Percentiles rank a stretch among this genome's conserved stretches.
phyloP scores from a whole-genome alignment of 73 alveolate genomes.

The Symbiodinium pilosum region DNA sequence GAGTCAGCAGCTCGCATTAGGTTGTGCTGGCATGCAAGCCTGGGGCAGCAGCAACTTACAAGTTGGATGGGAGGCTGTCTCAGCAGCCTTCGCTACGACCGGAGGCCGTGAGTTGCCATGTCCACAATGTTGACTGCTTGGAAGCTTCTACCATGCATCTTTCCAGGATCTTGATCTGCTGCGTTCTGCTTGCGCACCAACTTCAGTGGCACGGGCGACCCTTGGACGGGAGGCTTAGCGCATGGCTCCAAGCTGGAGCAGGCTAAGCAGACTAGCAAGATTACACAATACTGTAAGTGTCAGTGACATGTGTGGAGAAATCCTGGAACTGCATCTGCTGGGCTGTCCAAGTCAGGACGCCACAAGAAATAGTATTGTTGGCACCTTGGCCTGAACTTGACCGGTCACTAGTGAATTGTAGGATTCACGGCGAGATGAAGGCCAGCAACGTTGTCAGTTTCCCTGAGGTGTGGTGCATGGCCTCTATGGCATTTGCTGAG shows the following conservation, averaged over 20 bases:
- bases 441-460: too few species aligned
- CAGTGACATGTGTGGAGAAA: too few species aligned
- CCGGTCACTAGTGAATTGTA: neutral
- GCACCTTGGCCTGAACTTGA: neutral
- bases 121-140: neutral
- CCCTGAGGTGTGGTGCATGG: conserved; percentile 44
- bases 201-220: neutral
- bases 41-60: too few species aligned
- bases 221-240: neutral
- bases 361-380: conserved; percentile 37
- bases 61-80: conserved; percentile 1
- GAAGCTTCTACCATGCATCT: neutral
- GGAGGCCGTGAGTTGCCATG: neutral
- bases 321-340: too few species aligned
- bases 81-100: neutral
- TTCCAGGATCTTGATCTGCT: neutral
- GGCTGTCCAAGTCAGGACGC: neutral
- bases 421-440: too few species aligned
- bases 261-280: too few species aligned
- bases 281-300: too few species aligned
- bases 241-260: too few species aligned
- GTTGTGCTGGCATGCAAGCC: too few species aligned
- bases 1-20: neutral
- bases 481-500: conserved; percentile 6
- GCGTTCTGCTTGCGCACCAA: neutral